Conservation (phyloP, 73 alveolate species). For the Tetrahymena borealis region DNA sequence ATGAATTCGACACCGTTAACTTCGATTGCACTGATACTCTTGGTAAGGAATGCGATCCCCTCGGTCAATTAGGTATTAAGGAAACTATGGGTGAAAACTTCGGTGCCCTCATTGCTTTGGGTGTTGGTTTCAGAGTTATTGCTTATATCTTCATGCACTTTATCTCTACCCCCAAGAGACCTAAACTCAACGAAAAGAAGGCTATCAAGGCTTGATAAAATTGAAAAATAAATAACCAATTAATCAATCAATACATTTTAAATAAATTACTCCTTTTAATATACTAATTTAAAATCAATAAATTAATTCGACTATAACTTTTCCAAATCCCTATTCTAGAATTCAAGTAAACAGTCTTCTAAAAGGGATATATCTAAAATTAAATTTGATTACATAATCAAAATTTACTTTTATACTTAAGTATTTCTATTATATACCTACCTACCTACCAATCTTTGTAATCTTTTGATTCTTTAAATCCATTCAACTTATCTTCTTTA, state of each 20-base stretch:
- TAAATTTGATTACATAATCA: not conserved
- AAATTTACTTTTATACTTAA: not conserved
- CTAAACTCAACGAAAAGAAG: conserved; percentile 6
- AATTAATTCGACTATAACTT: no score
- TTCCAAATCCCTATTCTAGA: no score
- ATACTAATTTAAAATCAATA: no score
- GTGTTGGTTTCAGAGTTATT: conserved; percentile 17
- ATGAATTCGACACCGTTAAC: conserved; percentile 18
- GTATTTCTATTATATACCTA: not conserved
- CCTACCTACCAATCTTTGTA: no score
- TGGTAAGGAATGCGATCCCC: conserved; percentile 4
- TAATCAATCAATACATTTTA: not conserved
- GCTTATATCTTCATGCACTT: conserved; percentile 19
- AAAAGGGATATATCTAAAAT: not conserved
- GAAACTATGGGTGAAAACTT: conserved; percentile 15
- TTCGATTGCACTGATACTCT: not conserved
- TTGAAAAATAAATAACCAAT: not conserved
- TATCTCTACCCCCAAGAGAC: conserved; percentile 36
- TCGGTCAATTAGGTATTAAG: conserved; percentile 20
- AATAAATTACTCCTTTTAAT: no score
- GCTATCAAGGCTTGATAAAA: not conserved
- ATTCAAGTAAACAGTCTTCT: not conserved
- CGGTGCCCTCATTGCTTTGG: conserved; percentile 10
- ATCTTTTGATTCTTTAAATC: no score
- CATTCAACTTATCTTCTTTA: no score